Base-by-base conservation (phyloP, 257 asterid species). In the Rehmannia glutinosa region DNA sequence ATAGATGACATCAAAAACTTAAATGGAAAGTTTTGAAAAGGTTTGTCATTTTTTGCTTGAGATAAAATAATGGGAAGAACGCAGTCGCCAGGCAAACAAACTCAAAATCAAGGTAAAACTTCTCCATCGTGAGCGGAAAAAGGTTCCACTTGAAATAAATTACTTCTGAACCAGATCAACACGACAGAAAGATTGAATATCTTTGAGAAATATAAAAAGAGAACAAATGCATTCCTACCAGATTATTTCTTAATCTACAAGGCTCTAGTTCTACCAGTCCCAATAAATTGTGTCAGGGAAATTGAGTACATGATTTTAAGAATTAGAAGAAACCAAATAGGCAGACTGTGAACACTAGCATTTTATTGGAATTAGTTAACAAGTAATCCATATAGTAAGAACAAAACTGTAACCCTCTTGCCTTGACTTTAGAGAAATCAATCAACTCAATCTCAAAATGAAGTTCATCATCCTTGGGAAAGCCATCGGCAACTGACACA, bases 381-480 rank as follows among this genome's bases (percentile, higher is more conserved):
- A 73, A 15, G 28, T 58, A 17, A 30, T 58, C 39, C 15, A 64
- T 8, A 50, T 1, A 11, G 64, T 13, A 42, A 64, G 71, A 69
- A 32, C 10, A 57, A 68, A 63, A 49, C 8, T 6, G 7, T n/a
- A 71, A 66, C 20, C 77, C 64, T 43, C 93, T 81, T 88, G 80
- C 99, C 99, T 94, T 91, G 81, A 81, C 88, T 87, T 94, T 94
- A 39, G 91, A 79, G 79, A 87, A 94, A 62, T 88, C 97, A 71
- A 93, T 86, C 75, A 90, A 54, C 83, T 90, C 97, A 62, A 87
- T 87, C 85, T 92, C 98, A 78, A 87, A 87, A 85, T 94, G 97
- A 85, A 94, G 97, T 77, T 86, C 96, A 27, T 76, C 82, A 71
- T 91, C 95, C 87, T 87, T 94, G 27, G 97, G 99, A 75, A 94